A percentile compares a stretch with the other conserved stretches of the same genome.
These are phyloP conservation scores for Excoecaria cochinchinensis DNA, from an alignment of 345 rosid species.

Conservation along the genomic window DNA sequence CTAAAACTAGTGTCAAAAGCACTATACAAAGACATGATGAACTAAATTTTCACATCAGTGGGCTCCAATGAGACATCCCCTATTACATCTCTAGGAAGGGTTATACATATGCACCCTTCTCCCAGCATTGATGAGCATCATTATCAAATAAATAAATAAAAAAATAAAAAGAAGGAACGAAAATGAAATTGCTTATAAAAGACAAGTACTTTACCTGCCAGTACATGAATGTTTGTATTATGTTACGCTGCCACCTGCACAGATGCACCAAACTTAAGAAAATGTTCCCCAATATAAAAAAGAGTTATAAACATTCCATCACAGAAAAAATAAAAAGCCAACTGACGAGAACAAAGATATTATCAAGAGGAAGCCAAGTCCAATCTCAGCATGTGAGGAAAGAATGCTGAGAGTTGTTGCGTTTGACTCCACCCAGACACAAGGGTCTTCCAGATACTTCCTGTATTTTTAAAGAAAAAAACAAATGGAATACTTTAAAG, in stretches of 20 bases:
- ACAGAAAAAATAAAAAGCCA: neutral
- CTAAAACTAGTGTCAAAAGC: neutral
- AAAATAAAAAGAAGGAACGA: no score
- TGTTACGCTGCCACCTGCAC: conserved; percentile 96
- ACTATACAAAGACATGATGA: neutral
- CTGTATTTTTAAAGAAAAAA: conserved; percentile 32
- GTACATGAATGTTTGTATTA: conserved; percentile 94
- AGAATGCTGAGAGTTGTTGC: conserved; percentile 77
- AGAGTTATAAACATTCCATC: neutral
- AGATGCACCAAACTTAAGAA: conserved; percentile 5
- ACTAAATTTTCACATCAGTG: neutral
- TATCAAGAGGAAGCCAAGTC: conserved; percentile 74
- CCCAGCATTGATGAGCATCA: no score
- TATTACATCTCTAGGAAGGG: no score
- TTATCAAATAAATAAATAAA: no score
- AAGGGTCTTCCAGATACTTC: conserved; percentile 88
- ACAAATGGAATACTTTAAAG: neutral
- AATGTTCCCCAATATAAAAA: conserved; percentile 10
- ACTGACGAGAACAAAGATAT: conserved; percentile 81
- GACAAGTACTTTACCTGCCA: conserved; percentile 74
- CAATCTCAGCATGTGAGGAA: conserved; percentile 90
- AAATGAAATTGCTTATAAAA: neutral
- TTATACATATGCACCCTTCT: no score
- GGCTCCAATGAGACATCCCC: neutral
- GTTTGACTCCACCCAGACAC: conserved; percentile 97